Percentiles rank a stretch among this genome's conserved stretches.
phyloP scores from a whole-genome alignment of 257 asterid genomes.

The Nicotiana knightiana region DNA sequence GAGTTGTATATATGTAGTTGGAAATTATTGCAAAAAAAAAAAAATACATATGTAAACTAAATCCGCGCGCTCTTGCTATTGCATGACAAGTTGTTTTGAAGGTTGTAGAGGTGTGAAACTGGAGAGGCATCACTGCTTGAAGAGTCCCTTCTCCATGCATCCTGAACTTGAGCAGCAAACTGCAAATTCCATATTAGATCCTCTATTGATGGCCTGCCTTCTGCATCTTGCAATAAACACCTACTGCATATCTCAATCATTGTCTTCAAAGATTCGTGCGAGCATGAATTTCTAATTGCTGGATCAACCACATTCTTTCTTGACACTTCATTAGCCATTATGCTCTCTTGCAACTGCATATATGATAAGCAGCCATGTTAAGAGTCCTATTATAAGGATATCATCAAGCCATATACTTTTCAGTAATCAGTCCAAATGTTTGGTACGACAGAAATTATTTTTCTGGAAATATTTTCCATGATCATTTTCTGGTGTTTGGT shows the following conservation, averaged over 20 bases:
- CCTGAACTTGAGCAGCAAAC: constrained; percentile 93
- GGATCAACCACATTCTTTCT: constrained; percentile 56
- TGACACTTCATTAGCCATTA: constrained; percentile 40
- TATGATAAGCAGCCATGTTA: background rate
- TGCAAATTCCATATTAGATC: constrained; percentile 90
- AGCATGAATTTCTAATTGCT: constrained; percentile 37
- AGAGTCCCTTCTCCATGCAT: constrained; percentile 23
- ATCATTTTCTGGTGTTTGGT: too few relatives aligned
- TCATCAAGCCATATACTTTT: background rate
- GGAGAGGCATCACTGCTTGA: constrained; percentile 76
- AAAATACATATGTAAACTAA: too few relatives aligned
- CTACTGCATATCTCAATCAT: constrained; percentile 69
- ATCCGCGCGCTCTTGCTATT: background rate
- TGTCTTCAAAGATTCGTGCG: constrained; percentile 59
- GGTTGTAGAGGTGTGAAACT: constrained; percentile 41
- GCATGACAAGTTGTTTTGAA: constrained; percentile 32
- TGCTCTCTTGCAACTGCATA: constrained; percentile 52
- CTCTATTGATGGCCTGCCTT: constrained; percentile 81
- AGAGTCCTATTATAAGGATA: background rate
- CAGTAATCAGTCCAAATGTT: too few relatives aligned
- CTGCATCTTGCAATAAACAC: constrained; percentile 56
- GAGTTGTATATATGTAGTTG: background rate
- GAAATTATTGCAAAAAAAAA: too few relatives aligned
- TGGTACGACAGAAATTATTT: too few relatives aligned
- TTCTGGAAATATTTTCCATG: too few relatives aligned